Evolutionary conservation across 2,329 filamentous ascomycete species (phyloP), one percentile per base, ranked within the genome.

Genomic region (Phaeoacremonium minimum): DNA sequence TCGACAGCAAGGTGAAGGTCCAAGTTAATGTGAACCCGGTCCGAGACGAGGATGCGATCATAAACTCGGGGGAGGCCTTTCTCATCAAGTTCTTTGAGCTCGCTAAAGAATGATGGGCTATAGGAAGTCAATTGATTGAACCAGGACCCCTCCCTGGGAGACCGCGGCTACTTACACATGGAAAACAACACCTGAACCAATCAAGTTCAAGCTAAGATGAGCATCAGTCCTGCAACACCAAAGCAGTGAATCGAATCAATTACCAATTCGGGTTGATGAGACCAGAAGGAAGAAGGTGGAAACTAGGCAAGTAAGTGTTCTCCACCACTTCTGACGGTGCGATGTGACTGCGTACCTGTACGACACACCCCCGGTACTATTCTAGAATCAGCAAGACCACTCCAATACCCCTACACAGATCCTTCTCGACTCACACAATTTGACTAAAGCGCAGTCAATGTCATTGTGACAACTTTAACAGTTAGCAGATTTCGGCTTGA

Each of bases 171-270:
- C 22, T n/a, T 26, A 9, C 9, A 84, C 71, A 58, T 87, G 76
- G 46, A 87, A 79, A 41, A 86, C 76, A 28, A 77, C 73, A 32
- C 71, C 83, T 33, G 80, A 83, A 41, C 84, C 85, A 55, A 90
- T 83, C 39, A 90, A 66, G 64, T 89, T 90, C 50, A 78, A 71
- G 57, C n/a, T n/a, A n/a, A n/a, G n/a, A n/a, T n/a, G n/a, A n/a
- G n/a, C n/a, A n/a, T n/a, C n/a, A n/a, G n/a, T n/a, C n/a, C n/a
- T n/a, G n/a, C n/a, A n/a, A n/a, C n/a, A n/a, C n/a, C n/a, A n/a
- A n/a, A n/a, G n/a, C n/a, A n/a, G n/a, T n/a, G n/a, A n/a, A n/a
- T n/a, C n/a, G n/a, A n/a, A n/a, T n/a, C n/a, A n/a, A n/a, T n/a
- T n/a, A n/a, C n/a, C 77, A 85, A 30, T 67, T 66, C 6, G 83